These are phyloP conservation scores for Beauveria caledonica DNA, from an alignment of 2,329 filamentous ascomycete genomes.

Conservation along the genomic window DNA sequence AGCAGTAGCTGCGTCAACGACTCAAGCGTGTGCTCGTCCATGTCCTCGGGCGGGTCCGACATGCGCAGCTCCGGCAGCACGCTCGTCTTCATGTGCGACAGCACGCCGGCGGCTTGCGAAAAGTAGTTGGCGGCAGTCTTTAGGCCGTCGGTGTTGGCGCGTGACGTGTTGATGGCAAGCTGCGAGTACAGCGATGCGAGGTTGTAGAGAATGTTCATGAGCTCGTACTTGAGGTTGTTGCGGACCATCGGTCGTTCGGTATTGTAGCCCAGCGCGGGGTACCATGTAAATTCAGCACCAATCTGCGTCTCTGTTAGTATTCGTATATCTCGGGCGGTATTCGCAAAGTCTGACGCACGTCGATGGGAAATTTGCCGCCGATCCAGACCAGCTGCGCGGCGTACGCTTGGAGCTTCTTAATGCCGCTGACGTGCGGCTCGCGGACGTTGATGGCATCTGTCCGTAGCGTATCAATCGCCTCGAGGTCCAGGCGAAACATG, in stretches of 20 bases:
- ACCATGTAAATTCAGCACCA: conserved; percentile 94
- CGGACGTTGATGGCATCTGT: conserved; percentile 80
- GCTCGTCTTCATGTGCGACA: conserved; percentile 66
- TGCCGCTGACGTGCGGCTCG: conserved; percentile 79
- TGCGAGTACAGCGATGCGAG: conserved; percentile 90
- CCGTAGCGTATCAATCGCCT: conserved; percentile 75
- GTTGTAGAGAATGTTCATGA: conserved; percentile 89
- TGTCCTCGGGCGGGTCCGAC: conserved; percentile 82
- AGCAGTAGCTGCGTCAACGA: conserved; percentile 76
- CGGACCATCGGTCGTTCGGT: conserved; percentile 60
- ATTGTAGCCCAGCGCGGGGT: conserved; percentile 86
- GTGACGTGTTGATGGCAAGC: conserved; percentile 72
- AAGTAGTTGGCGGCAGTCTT: conserved; percentile 88
- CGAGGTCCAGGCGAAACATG: conserved; percentile 83
- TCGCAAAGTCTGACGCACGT: conserved; percentile 43
- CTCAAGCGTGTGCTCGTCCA: conserved; percentile 83
- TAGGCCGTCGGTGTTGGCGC: conserved; percentile 70
- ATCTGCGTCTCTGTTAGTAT: conserved; percentile 45
- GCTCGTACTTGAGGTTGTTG: conserved; percentile 69
- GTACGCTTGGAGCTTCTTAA: conserved; percentile 83
- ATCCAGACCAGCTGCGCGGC: conserved; percentile 91
- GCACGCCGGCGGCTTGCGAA: conserved; percentile 75
- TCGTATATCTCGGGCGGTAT: neutral
- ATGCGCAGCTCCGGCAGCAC: conserved; percentile 76
- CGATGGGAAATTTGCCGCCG: conserved; percentile 89